Base-by-base conservation (phyloP, 495 filamentous ascomycete species). In the Chaetomidium leptoderma region DNA sequence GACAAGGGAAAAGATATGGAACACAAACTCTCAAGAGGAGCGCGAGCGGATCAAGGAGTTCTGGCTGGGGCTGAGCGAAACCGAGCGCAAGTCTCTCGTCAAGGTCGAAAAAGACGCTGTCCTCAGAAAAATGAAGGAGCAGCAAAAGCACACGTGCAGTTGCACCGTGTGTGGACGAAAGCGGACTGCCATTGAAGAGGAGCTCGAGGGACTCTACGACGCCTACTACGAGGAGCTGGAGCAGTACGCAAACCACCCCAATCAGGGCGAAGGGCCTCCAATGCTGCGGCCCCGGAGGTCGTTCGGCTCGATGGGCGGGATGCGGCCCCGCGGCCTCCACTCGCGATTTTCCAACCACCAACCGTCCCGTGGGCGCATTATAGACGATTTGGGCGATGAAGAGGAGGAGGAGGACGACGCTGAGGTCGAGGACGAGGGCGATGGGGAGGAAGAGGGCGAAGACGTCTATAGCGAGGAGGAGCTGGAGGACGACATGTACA, bases 81-180 rank as follows among this genome's bases (percentile, higher is more conserved):
- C 91, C 43, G 92, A 99, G 58, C 85, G 93, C 50, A 90, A 92
- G 60, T 90, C 89, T 5, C 76, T 99, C 37, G 92, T 99, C 60
- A 96, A 96, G 71, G 91, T 99, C 11, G 93, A 99, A 74, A 99
- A 99, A 69, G 91, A 97, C 74, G 93, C 95, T 6, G 93, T 99
- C 1, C 73, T 99, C 51, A 89, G 89, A 63, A 99, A 99, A 75
- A 99, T 99, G 93, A 98, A 99, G 75, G 95, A 99, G 71, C 93
- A 99, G 73, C 93, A 99, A 71, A 97, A 97, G 72, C 93, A 97
- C 68, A 97, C 93, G 4, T 99, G 93, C 74, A 96, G 91, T 67
- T 99, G 93, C 66, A 95, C 89, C 6, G 92, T 97, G 37, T 99
- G 93, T 75, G 93, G 93, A 49, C 83, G 93, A 61, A 99, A 97